Conservation (phyloP, 495 filamentous ascomycete genomes). For the Lichenothelia convexa region DNA sequence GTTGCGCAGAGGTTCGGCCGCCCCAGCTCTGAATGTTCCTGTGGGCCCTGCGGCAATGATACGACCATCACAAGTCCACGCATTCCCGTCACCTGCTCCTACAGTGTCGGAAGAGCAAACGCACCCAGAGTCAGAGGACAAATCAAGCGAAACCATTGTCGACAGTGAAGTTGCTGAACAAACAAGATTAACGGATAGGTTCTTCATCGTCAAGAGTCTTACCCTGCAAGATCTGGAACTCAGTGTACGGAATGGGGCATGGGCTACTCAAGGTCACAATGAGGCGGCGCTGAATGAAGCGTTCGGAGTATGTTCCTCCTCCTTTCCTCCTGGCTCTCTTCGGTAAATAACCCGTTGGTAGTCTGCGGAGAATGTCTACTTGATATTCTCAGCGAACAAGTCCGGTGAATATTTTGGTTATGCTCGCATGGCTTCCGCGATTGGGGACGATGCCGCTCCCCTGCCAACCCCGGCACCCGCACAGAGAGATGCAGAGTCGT, state of each 20-base stretch:
- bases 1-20: constrained; percentile 42
- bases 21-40: constrained; percentile 13
- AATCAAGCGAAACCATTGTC: not conserved
- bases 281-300: constrained; percentile 69
- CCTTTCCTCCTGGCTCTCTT: not conserved
- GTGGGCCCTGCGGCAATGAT: constrained; percentile 5
- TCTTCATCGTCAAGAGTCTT: constrained; percentile 86
- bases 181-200: constrained; percentile 39
- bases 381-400: constrained; percentile 95
- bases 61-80: constrained; percentile 2
- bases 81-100: not conserved
- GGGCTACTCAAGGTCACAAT: constrained; percentile 93
- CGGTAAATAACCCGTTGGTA: constrained; percentile 22
- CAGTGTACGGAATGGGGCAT: constrained; percentile 73
- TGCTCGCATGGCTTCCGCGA: constrained; percentile 76
- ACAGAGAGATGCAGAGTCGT: constrained; percentile 30
- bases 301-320: constrained; percentile 44
- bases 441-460: constrained; percentile 56
- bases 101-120: constrained; percentile 2
- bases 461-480: constrained; percentile 40
- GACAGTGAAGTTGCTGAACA: constrained; percentile 1
- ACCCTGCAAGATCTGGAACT: constrained; percentile 86
- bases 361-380: constrained; percentile 73
- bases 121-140: not conserved
- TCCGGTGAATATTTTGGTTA: constrained; percentile 97